Evolutionary conservation across 2,329 filamentous ascomycete species (phyloP).

Genomic region (Cercospora berteroae): DNA sequence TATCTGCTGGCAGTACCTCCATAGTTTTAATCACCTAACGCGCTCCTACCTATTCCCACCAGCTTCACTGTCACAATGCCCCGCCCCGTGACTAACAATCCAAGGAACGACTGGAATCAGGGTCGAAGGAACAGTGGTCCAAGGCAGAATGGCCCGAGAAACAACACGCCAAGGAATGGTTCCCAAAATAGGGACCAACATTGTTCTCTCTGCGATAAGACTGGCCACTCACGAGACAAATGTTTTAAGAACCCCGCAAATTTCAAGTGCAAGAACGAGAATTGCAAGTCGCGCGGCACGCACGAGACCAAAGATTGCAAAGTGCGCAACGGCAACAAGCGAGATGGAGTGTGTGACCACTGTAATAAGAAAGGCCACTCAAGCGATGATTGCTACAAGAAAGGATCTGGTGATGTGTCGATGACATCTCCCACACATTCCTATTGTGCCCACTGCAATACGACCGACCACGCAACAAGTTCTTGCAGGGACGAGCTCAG

Average conservation of each 20-base stretch:
- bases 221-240: not conserved
- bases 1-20: not conserved
- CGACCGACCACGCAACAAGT: slow-evolving; percentile 2
- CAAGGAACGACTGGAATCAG: not conserved
- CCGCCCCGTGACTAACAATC: not conserved
- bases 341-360: not conserved
- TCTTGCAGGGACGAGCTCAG: not conserved
- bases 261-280: not conserved
- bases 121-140: not conserved
- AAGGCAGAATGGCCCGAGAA: not conserved
- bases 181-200: not conserved
- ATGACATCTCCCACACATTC: not conserved
- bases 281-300: not conserved
- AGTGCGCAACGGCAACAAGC: not conserved
- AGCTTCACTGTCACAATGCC: not conserved
- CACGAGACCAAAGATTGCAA: not conserved
- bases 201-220: not conserved
- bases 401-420: not conserved
- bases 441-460: slow-evolving; percentile 16
- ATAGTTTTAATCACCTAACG: not conserved
- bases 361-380: not conserved
- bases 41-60: not conserved
- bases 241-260: not conserved
- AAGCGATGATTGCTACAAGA: not conserved
- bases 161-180: not conserved